phyloP scores from a whole-genome alignment of 2,329 filamentous ascomycete genomes.

The Alternaria gaisen region DNA sequence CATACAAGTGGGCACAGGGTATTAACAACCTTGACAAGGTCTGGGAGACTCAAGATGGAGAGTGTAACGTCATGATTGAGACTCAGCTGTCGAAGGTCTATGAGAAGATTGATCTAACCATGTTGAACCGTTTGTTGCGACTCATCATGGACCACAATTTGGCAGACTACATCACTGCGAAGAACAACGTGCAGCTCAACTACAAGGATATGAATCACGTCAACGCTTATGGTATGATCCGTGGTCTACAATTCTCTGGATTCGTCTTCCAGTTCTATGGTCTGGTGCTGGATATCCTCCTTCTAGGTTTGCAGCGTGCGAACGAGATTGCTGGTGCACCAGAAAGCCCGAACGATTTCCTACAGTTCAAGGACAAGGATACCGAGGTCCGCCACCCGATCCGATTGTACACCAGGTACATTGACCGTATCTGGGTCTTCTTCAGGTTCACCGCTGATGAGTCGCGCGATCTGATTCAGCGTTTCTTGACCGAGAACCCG shows the following conservation, averaged over 20 bases:
- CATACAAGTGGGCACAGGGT: constrained; percentile 99
- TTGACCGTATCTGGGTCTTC: constrained; percentile 99
- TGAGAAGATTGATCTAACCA: constrained; percentile 96
- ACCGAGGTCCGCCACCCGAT: constrained; percentile 95
- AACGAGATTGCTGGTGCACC: constrained; percentile 96
- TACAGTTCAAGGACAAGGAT: constrained; percentile 93
- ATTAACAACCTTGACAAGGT: constrained; percentile 98
- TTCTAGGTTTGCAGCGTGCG: constrained; percentile 93
- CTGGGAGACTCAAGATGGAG: constrained; percentile 91
- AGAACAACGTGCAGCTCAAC: constrained; percentile 98
- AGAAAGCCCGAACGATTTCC: constrained; percentile 93
- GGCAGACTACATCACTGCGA: constrained; percentile 98
- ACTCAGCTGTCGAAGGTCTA: constrained; percentile 99
- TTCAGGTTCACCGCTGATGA: constrained; percentile 93
- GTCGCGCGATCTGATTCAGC: constrained; percentile 93
- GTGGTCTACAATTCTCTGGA: constrained; percentile 95
- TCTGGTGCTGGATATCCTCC: constrained; percentile 88
- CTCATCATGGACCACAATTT: constrained; percentile 99
- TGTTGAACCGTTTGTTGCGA: constrained; percentile 90
- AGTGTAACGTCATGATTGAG: constrained; percentile 99
- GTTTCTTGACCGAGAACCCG: constrained; percentile 96
- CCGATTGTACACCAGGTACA: constrained; percentile 95
- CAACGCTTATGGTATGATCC: constrained; percentile 98
- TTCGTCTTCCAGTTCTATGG: constrained; percentile 99
- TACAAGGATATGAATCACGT: constrained; percentile 99